Evolutionary conservation across 176 grass and related monocot genomes (phyloP).

Genomic region (Hsuehochloa calcarea): DNA sequence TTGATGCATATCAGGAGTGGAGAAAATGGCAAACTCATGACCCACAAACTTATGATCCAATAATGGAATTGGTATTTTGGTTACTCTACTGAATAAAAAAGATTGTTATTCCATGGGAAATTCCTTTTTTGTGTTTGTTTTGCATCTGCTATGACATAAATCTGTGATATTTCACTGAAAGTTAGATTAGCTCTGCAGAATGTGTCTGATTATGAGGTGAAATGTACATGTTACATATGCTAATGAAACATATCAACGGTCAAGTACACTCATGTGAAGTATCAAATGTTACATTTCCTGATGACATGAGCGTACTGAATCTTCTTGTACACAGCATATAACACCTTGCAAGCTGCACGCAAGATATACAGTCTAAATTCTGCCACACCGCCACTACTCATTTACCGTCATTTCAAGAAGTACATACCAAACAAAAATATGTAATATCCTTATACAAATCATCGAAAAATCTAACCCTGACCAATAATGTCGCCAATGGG

Average conservation of each 20-base stretch:
- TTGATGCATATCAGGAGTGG: background rate
- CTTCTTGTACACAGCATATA: background rate
- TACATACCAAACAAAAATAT: background rate
- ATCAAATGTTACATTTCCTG: slow-evolving; percentile 7
- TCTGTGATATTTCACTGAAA: background rate
- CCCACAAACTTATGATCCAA: background rate
- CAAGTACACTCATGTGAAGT: background rate
- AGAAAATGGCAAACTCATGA: background rate
- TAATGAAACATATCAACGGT: background rate
- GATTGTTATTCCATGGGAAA: background rate
- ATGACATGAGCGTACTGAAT: background rate
- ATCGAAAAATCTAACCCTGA: background rate
- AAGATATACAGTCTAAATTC: background rate
- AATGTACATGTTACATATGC: background rate
- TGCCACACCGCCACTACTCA: background rate
- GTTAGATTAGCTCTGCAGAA: background rate
- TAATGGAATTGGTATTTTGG: background rate
- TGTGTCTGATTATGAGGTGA: background rate
- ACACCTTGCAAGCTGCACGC: background rate
- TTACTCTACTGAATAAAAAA: background rate
- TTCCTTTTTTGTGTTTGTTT: background rate
- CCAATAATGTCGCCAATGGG: background rate
- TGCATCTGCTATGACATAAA: background rate
- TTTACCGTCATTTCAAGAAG: background rate
- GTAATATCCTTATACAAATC: background rate